These are phyloP conservation scores for Rosa chinensis DNA, from an alignment of 306 rosid species.

Conservation along the genomic window DNA sequence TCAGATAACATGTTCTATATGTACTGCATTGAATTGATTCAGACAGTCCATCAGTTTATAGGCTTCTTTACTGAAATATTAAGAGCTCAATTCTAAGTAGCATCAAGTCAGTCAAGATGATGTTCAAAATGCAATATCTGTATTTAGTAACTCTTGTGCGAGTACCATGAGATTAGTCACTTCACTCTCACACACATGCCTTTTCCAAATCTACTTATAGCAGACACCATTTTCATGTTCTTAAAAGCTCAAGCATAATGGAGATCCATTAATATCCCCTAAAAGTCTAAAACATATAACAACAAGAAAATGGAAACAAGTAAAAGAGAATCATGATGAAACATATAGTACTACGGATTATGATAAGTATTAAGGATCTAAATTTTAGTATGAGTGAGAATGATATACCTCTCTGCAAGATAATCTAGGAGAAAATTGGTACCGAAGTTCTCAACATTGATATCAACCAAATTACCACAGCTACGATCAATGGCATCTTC, in stretches of 20 bases:
- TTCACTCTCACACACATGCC: background rate
- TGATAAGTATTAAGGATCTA: background rate
- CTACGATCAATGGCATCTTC: background rate
- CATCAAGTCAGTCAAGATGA: too few relatives aligned
- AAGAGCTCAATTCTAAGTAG: too few relatives aligned
- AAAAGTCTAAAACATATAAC: background rate
- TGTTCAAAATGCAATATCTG: too few relatives aligned
- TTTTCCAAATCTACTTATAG: background rate
- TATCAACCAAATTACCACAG: background rate
- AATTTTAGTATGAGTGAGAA: background rate
- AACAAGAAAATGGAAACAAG: background rate
- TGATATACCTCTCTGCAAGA: background rate
- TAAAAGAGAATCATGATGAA: background rate
- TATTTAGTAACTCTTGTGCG: too few relatives aligned
- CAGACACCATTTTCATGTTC: background rate
- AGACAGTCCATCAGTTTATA: too few relatives aligned
- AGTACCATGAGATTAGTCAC: background rate
- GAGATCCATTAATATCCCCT: background rate
- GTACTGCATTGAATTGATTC: too few relatives aligned
- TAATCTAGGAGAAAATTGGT: background rate
- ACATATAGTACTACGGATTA: background rate
- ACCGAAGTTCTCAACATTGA: background rate
- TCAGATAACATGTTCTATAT: too few relatives aligned
- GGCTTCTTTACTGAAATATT: too few relatives aligned
- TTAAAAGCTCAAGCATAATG: background rate